Conservation (phyloP, 1,284 basidiomycete genomes). For the Ustilago lituana region DNA sequence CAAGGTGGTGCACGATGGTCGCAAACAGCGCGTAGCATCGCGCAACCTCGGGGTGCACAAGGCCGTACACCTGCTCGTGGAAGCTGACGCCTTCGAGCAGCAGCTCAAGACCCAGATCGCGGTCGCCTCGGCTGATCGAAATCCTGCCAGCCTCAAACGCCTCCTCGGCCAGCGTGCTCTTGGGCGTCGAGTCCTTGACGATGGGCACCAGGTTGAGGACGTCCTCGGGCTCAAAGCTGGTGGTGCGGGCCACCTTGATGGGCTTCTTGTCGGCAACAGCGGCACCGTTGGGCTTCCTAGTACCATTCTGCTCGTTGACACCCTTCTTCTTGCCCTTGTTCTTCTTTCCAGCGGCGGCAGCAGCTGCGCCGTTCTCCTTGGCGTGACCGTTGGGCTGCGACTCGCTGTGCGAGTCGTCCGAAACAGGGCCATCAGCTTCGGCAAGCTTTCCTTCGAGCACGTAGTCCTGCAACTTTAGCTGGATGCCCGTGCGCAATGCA, state of each 20-base stretch:
- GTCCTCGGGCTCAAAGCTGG: conserved; percentile 71
- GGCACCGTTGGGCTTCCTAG: conserved; percentile 37
- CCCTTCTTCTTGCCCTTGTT: conserved; percentile 49
- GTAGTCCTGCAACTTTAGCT: conserved; percentile 71
- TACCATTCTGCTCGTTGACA: conserved; percentile 31
- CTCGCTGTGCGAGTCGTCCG: conserved; percentile 59
- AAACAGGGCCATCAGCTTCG: conserved; percentile 20
- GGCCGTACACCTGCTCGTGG: conserved; percentile 73
- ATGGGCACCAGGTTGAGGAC: conserved; percentile 71
- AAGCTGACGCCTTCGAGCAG: conserved; percentile 72
- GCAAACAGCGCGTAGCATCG: conserved; percentile 71
- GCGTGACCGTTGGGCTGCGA: conserved; percentile 61
- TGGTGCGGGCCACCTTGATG: conserved; percentile 52
- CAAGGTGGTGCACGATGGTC: conserved; percentile 68
- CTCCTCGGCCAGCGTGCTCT: conserved; percentile 71
- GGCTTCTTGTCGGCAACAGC: conserved; percentile 24
- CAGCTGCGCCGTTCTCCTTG: conserved; percentile 14
- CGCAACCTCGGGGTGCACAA: conserved; percentile 73
- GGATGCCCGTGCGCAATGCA: conserved; percentile 71
- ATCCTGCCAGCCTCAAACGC: conserved; percentile 71
- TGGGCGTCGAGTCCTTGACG: conserved; percentile 71
- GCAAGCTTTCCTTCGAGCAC: conserved; percentile 64
- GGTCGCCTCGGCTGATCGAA: conserved; percentile 70
- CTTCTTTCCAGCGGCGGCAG: conserved; percentile 22
- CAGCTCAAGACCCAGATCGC: conserved; percentile 71